Conservation (phyloP, 1,139 yeast species). For the Candida sojae region DNA sequence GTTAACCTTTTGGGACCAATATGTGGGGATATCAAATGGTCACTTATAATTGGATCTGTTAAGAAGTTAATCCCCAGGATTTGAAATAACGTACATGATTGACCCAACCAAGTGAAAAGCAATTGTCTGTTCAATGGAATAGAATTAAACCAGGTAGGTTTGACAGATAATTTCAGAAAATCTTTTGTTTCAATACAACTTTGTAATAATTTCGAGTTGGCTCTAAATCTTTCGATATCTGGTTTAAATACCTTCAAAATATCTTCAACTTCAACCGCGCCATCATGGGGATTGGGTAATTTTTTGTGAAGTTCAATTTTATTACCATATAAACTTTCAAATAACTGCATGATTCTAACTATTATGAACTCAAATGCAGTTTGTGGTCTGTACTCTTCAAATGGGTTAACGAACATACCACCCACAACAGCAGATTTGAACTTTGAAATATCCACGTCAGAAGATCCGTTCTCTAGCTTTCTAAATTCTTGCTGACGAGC, state of each 20-base stretch:
- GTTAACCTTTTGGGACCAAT: constrained; percentile 84
- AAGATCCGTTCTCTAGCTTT: constrained; percentile 6
- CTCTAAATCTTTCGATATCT: constrained; percentile 45
- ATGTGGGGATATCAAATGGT: constrained; percentile 59
- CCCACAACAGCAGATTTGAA: constrained; percentile 59
- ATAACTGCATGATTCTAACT: constrained; percentile 69
- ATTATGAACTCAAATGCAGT: constrained; percentile 82
- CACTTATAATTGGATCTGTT: constrained; percentile 83
- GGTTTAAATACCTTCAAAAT: constrained; percentile 63
- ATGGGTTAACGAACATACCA: constrained; percentile 89
- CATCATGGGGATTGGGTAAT: constrained; percentile 48
- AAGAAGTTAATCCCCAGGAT: constrained; percentile 71
- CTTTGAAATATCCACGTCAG: constrained; percentile 25
- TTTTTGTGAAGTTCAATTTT: constrained; percentile 46
- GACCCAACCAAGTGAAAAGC: constrained; percentile 90
- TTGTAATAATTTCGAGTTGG: constrained; percentile 31
- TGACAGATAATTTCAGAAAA: constrained; percentile 17
- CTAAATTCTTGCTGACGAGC: constrained; percentile 36
- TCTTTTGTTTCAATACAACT: constrained; percentile 25
- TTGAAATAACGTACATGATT: constrained; percentile 79
- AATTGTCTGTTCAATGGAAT: constrained; percentile 48
- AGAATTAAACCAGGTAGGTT: constrained; percentile 10
- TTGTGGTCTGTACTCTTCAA: constrained; percentile 87
- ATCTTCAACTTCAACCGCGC: constrained; percentile 46
- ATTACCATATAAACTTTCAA: constrained; percentile 69